Base-by-base conservation (phyloP, 2,329 filamentous ascomycete species). In the Colletotrichum sp. region DNA sequence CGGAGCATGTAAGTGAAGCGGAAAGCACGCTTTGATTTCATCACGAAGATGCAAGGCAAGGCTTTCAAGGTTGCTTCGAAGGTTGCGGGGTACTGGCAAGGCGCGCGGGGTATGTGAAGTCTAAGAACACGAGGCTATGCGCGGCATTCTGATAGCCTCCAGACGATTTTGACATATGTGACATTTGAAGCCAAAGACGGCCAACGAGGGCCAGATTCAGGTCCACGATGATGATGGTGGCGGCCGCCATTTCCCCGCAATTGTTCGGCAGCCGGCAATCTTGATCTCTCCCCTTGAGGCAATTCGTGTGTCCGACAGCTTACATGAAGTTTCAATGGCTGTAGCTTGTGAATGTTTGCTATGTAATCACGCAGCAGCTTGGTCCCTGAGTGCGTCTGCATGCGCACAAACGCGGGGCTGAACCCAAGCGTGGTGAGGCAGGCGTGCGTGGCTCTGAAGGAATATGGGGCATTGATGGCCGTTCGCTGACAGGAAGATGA, bases 101-200 rank as follows among this genome's bases (percentile, higher is more conserved):
- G 57, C 39, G 64, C 70, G 74, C 74, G 74, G 74, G 70, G 74
- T 60, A 32, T 13, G 44, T 70, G 74, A 73, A 76, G 74, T 73
- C 36, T 69, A 74, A 69, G 74, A 24, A 4, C n/a, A n/a, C 39
- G 34, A 52, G 49, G 70, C 64, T 64, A 64, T 65, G 26, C 32
- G 39, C 16, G n/a, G 64, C 15, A 18, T 49, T 18, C 16, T 52
- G 10, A 8, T 67, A 15, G 44, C 39, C 55, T 49, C 60, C 32
- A 18, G 26, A 63, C 24, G 30, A 49, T 30, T 13, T 59, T 73
- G 60, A 26, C 10, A 57, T 49, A 52, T 12, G 39, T 30, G 64
- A 70, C 57, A 57, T 16, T 49, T 65, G 24, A 10, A 64, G 70
- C 57, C 64, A 36, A 59, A 36, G 64, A 63, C 57, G 39, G 44